Evolutionary conservation across 2,329 filamentous ascomycete genomes (phyloP).

Genomic region (Penicillium sp.): DNA sequence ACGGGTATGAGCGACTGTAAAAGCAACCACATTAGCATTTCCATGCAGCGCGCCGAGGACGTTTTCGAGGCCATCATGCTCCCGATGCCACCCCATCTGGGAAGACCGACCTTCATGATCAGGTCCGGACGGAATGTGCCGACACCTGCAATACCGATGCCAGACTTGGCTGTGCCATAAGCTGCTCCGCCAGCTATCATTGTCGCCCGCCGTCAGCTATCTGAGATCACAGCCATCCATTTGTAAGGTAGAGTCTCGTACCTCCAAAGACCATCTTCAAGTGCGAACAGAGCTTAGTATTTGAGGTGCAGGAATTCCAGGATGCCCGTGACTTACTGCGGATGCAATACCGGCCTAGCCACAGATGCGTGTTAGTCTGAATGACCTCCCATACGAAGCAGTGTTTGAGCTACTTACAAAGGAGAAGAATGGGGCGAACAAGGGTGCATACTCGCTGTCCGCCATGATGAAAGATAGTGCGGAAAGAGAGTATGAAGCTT

Average conservation of each 20-base stretch:
- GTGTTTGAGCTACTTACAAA: constrained; percentile 48
- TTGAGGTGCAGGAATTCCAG: background rate
- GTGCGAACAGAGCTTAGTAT: constrained; percentile 21
- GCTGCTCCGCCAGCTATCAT: constrained; percentile 56
- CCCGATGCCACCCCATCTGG: too few species aligned
- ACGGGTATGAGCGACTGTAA: constrained; percentile 46
- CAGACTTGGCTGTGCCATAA: constrained; percentile 63
- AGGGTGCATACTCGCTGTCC: constrained; percentile 51
- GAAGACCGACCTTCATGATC: constrained; percentile 57
- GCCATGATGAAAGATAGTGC: constrained; percentile 31
- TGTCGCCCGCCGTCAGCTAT: constrained; percentile 15
- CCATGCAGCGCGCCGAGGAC: background rate
- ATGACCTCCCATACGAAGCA: constrained; percentile 3
- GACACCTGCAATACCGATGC: constrained; percentile 62
- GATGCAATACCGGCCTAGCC: constrained; percentile 44
- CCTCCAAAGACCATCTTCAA: constrained; percentile 48
- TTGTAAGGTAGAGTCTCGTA: constrained; percentile 29
- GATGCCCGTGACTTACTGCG: constrained; percentile 36
- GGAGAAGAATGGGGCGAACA: constrained; percentile 63
- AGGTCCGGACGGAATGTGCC: constrained; percentile 61
- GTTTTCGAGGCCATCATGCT: background rate
- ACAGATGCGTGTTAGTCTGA: constrained; percentile 21
- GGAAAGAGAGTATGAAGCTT: background rate
- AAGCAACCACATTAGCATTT: constrained; percentile 16
- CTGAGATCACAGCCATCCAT: constrained; percentile 1